phyloP scores from a whole-genome alignment of 2,329 filamentous ascomycete genomes.

The Orbilia blumenaviensis region DNA sequence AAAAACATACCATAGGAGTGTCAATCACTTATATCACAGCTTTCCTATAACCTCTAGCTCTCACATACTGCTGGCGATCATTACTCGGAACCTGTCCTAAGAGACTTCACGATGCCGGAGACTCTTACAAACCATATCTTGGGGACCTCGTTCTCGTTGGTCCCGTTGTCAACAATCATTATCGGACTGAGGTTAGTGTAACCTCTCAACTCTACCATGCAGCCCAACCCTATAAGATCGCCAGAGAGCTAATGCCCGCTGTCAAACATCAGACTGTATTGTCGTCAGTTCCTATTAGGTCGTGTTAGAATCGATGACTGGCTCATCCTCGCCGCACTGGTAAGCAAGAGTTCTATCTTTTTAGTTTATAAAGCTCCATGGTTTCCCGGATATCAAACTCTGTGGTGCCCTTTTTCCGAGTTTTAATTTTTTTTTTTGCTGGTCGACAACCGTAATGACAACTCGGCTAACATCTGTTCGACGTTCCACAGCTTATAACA shows the following conservation, averaged over 20 bases:
- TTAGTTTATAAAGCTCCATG: background rate
- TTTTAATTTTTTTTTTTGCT: too few relatives aligned
- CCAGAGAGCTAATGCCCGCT: slow-evolving; percentile 24
- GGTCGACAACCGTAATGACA: background rate
- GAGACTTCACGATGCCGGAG: slow-evolving; percentile 24
- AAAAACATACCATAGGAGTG: slow-evolving; percentile 47
- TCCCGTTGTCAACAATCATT: slow-evolving; percentile 55
- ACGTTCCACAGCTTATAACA: slow-evolving; percentile 52
- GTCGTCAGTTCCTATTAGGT: slow-evolving; percentile 55
- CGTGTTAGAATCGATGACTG: slow-evolving; percentile 60
- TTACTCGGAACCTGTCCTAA: slow-evolving; percentile 31
- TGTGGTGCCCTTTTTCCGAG: background rate
- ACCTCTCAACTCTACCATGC: slow-evolving; percentile 28
- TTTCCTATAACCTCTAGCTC: slow-evolving; percentile 42
- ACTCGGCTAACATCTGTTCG: slow-evolving; percentile 19
- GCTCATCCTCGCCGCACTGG: slow-evolving; percentile 59
- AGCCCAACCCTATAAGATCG: slow-evolving; percentile 32
- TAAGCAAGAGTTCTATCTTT: background rate
- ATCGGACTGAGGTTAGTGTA: slow-evolving; percentile 56
- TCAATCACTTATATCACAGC: slow-evolving; percentile 52
- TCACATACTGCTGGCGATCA: slow-evolving; percentile 46
- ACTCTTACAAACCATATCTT: slow-evolving; percentile 42
- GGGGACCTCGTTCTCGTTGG: slow-evolving; percentile 55
- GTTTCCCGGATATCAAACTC: background rate
- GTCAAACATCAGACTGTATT: slow-evolving; percentile 55